Evolutionary conservation across 2,329 filamentous ascomycete genomes (phyloP).

Genomic region (Colletotrichum agaves): DNA sequence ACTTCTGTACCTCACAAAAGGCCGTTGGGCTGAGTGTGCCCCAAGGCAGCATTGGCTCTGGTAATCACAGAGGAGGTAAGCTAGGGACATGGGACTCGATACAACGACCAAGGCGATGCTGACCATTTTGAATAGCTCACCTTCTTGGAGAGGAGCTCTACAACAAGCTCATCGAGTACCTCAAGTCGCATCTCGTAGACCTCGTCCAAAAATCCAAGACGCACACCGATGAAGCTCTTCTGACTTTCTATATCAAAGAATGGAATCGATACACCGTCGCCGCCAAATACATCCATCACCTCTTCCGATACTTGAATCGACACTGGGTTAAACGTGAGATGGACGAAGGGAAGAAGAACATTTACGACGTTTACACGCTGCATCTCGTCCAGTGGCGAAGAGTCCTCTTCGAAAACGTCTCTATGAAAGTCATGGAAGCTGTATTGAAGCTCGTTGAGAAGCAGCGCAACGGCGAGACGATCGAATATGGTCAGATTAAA

Average conservation of each 20-base stretch:
- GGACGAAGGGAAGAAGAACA: slow-evolving; percentile 97
- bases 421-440: slow-evolving; percentile 91
- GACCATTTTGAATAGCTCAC: slow-evolving; percentile 72
- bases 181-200: slow-evolving; percentile 78
- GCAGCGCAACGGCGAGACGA: slow-evolving; percentile 96
- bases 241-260: slow-evolving; percentile 94
- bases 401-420: slow-evolving; percentile 87
- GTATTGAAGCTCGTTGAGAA: slow-evolving; percentile 96
- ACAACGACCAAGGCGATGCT: slow-evolving; percentile 26
- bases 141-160: slow-evolving; percentile 96
- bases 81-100: not conserved
- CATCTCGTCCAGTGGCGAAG: slow-evolving; percentile 96
- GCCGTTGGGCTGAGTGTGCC: slow-evolving; percentile 70
- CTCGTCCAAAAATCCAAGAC: slow-evolving; percentile 79
- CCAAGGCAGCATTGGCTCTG: slow-evolving; percentile 53
- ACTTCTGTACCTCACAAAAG: slow-evolving; percentile 99
- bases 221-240: slow-evolving; percentile 89
- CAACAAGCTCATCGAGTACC: slow-evolving; percentile 87
- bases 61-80: slow-evolving; percentile 77
- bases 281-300: slow-evolving; percentile 96
- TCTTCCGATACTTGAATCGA: slow-evolving; percentile 95
- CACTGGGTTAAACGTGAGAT: slow-evolving; percentile 99
- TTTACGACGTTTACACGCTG: slow-evolving; percentile 97
- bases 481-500: slow-evolving; percentile 97
- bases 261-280: slow-evolving; percentile 96